Conservation (phyloP, 257 asterid genomes). For the Nicotiana paniculata region DNA sequence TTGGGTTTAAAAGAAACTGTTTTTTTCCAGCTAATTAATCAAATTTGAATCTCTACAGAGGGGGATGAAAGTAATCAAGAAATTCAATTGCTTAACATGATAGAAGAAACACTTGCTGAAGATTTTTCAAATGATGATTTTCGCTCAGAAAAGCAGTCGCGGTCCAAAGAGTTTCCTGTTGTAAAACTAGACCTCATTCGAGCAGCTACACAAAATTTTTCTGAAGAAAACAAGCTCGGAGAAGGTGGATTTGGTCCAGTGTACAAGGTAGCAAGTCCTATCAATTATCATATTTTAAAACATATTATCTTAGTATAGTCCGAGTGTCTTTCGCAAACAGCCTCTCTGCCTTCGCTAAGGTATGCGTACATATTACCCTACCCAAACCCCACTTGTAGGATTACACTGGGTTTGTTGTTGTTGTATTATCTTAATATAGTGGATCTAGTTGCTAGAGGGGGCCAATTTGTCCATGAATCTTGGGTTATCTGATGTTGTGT, state of each 20-base stretch:
- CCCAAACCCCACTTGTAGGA: too few species aligned
- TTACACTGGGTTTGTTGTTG: too few species aligned
- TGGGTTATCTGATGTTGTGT: not conserved
- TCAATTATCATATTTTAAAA: not conserved
- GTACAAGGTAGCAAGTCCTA: not conserved
- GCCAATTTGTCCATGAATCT: not conserved
- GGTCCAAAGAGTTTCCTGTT: not conserved
- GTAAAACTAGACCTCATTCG: not conserved
- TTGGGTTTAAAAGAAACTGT: not conserved
- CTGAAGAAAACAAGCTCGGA: slow-evolving; percentile 1
- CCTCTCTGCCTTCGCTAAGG: too few species aligned
- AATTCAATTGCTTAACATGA: not conserved
- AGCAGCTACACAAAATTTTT: not conserved
- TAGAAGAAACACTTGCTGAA: not conserved
- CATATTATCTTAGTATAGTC: too few species aligned
- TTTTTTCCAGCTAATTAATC: not conserved
- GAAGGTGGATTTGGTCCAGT: slow-evolving; percentile 14
- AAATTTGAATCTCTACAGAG: slow-evolving; percentile 2
- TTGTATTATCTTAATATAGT: not conserved
- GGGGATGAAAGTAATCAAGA: not conserved
- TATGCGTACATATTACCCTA: too few species aligned
- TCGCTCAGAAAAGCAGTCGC: not conserved
- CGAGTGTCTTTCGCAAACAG: too few species aligned
- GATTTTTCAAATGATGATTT: not conserved
- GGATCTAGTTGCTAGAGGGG: not conserved